Conservation (phyloP, 2,329 filamentous ascomycete genomes). For the Fusarium beomiforme region DNA sequence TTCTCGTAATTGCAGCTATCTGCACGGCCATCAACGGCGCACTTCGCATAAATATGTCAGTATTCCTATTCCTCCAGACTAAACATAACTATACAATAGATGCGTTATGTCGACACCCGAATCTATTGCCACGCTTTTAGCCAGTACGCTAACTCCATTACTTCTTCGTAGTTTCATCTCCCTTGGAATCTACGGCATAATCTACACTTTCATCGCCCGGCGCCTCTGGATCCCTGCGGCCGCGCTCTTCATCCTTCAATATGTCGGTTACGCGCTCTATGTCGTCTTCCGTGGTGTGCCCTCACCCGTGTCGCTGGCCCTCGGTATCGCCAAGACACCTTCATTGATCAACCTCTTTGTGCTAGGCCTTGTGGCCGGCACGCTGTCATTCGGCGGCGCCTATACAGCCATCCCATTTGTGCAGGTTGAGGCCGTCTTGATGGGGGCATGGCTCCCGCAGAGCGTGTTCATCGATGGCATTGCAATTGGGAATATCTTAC, state of each 20-base stretch:
- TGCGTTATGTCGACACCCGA: neutral
- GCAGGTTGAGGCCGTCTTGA: neutral
- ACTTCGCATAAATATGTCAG: neutral
- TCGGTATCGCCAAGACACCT: neutral
- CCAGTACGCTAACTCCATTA: neutral
- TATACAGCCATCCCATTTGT: neutral
- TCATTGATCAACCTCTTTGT: neutral
- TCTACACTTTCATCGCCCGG: neutral
- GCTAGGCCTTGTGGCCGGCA: neutral
- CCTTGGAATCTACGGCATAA: neutral
- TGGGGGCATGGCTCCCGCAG: neutral
- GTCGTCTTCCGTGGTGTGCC: neutral
- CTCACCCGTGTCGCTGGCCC: neutral
- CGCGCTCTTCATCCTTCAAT: neutral
- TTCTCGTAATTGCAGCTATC: neutral
- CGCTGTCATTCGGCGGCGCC: neutral
- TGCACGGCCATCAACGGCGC: neutral
- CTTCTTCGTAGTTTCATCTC: neutral
- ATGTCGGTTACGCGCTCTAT: neutral
- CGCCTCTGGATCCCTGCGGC: neutral
- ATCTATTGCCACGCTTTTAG: neutral
- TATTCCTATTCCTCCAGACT: neutral
- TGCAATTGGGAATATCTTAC: neutral
- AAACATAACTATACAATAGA: neutral
- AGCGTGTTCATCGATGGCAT: neutral